phyloP scores from a whole-genome alignment of 768 basidiomycete species.

The Leccinum subtestaceum region DNA sequence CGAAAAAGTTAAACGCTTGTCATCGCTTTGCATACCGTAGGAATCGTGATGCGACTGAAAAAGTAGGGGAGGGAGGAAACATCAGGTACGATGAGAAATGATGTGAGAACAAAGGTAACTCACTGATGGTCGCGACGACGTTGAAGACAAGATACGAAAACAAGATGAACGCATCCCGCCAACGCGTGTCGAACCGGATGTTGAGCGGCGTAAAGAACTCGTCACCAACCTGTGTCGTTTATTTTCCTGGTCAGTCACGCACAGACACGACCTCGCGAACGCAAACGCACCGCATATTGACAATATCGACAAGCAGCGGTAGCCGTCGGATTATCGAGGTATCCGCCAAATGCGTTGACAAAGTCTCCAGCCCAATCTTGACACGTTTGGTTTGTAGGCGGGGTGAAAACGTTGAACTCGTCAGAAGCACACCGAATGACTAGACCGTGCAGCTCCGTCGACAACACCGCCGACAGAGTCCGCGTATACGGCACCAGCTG shows the following conservation, averaged over 20 bases:
- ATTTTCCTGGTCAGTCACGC: neutral
- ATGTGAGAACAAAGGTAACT: slow-evolving; percentile 9
- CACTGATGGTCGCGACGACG: slow-evolving; percentile 53
- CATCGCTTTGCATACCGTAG: slow-evolving; percentile 66
- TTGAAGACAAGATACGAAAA: slow-evolving; percentile 74
- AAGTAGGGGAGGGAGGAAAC: too few relatives aligned
- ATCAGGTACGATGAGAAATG: neutral
- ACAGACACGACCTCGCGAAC: neutral
- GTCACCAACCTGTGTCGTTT: slow-evolving; percentile 48
- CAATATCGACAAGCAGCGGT: slow-evolving; percentile 71
- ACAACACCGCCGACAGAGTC: slow-evolving; percentile 66
- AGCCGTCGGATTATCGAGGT: slow-evolving; percentile 65
- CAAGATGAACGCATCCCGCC: slow-evolving; percentile 68
- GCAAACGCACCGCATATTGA: slow-evolving; percentile 44
- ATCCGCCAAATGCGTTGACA: slow-evolving; percentile 61
- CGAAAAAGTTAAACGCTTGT: neutral
- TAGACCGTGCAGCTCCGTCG: slow-evolving; percentile 75
- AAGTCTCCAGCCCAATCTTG: slow-evolving; percentile 67
- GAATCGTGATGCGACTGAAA: slow-evolving; percentile 62
- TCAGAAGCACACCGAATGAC: slow-evolving; percentile 57
- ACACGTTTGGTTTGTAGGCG: slow-evolving; percentile 76
- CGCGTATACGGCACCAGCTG: slow-evolving; percentile 69
- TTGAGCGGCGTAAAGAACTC: slow-evolving; percentile 69
- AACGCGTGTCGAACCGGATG: slow-evolving; percentile 57
- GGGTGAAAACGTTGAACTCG: slow-evolving; percentile 71